Evolutionary conservation across 2,329 filamentous ascomycete genomes (phyloP), one percentile per base, ranked within the genome.

Genomic region (Cladosporium sp.): DNA sequence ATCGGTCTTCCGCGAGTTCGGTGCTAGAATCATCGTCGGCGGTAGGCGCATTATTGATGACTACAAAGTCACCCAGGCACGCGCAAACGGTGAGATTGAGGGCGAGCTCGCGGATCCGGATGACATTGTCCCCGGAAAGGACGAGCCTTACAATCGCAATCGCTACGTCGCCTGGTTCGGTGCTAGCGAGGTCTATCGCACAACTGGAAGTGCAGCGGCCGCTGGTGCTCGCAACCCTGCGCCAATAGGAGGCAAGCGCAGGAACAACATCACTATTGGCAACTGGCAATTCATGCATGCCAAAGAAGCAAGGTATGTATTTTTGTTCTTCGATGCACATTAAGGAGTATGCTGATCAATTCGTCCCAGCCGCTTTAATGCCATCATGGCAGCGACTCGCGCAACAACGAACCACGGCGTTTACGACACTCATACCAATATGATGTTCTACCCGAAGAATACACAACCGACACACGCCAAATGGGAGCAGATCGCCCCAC

Each of bases 141-240:
- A 86, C 34, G 86, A 95, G 66, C 78, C 84, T n/a, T 99, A 99
- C 77, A 96, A 99, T 76, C 90, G 92, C 73, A 99, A 99, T 66
- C 91, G 96, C 68, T 99, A 96, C 65, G 93, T 99, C 22, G 93
- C 93, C 22, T 99, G 93, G 93, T 91, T 96, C 67, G 93, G 93
- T 43, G 93, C 93, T 42, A 97, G 92, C 68, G 85, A 88, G 34
- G 93, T 99, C 19, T 99, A 99, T 67, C 90, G 97, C 67, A 89
- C 88, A 11, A 85, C 84, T 51, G 56, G 56, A 34, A 42, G 56
- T 22, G 54, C 48, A 18, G 54, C 53, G 17, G 50, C 50, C 8
- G 55, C 53, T 8, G 60, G 60, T 27, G 81, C 79, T 1, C 86
- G 87, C 51, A 95, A 95, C 69, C 77, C 74, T 29, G 43, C 36